phyloP scores from a whole-genome alignment of 306 rosid genomes.

The Gynostemma pentaphyllum region DNA sequence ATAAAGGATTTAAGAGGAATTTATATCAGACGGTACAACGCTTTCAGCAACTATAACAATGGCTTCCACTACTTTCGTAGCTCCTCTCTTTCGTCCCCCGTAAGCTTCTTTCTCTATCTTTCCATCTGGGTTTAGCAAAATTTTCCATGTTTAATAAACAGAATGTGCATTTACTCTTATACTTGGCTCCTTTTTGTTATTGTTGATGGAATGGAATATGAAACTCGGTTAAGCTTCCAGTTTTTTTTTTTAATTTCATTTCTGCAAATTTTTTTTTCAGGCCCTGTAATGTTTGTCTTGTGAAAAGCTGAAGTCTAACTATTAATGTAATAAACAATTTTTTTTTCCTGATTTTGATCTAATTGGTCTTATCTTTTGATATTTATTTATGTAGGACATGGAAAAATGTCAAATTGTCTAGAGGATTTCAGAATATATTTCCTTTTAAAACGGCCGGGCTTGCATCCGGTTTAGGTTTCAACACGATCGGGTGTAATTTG shows the following conservation, averaged over 20 bases:
- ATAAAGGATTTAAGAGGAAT: too few species aligned
- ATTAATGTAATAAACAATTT: too few species aligned
- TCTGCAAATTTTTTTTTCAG: too few species aligned
- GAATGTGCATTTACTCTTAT: too few species aligned
- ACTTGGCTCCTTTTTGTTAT: neutral
- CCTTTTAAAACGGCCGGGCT: conserved; percentile 6
- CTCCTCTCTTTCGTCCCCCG: conserved; percentile 34
- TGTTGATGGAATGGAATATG: too few species aligned
- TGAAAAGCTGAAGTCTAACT: too few species aligned
- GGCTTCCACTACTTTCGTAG: conserved; percentile 35
- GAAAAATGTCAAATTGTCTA: conserved; percentile 29
- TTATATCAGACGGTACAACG: too few species aligned
- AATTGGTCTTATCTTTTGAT: neutral
- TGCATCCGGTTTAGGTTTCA: conserved; percentile 18
- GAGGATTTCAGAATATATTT: conserved; percentile 14
- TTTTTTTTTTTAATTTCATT: too few species aligned
- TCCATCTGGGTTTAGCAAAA: too few species aligned
- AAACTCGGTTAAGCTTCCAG: too few species aligned
- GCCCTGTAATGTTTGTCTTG: too few species aligned
- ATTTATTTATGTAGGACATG: conserved; percentile 25
- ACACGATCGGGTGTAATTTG: conserved; percentile 25
- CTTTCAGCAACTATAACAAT: conserved; percentile 42
- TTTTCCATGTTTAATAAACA: too few species aligned
- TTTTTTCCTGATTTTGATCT: neutral
- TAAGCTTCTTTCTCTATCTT: conserved; percentile 17